A percentile compares a stretch with the other conserved stretches of the same genome.
Evolutionary conservation across 2,329 filamentous ascomycete genomes (phyloP).

Genomic region (Aphanoascus verrucosus): DNA sequence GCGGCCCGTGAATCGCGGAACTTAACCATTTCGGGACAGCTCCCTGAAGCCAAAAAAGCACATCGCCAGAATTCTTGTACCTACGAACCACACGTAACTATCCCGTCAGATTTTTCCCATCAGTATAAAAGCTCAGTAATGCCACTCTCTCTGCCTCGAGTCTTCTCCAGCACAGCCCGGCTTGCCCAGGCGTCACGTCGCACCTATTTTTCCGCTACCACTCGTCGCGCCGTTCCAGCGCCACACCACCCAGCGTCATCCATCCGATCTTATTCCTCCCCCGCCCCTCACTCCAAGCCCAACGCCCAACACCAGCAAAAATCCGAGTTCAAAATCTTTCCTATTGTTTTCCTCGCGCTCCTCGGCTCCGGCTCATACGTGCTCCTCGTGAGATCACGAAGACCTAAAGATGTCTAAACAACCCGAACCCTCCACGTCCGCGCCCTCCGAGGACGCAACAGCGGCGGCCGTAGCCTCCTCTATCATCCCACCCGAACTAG

Average conservation of each 20-base stretch:
- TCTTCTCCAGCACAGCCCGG: constrained; percentile 4
- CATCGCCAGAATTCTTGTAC: neutral
- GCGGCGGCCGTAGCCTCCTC: constrained; percentile 11
- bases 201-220: neutral
- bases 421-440: constrained; percentile 1
- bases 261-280: constrained; percentile 8
- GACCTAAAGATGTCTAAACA: constrained; percentile 20
- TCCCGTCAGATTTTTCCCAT: neutral
- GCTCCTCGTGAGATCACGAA: constrained; percentile 42
- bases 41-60: neutral
- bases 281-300: constrained; percentile 9
- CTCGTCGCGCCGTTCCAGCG: neutral
- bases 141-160: constrained; percentile 5
- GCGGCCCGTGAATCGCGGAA: neutral
- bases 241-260: constrained; percentile 1
- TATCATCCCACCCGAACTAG: constrained; percentile 23
- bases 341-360: constrained; percentile 36
- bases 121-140: constrained; percentile 1
- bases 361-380: constrained; percentile 42
- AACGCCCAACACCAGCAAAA: constrained; percentile 20
- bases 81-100: neutral
- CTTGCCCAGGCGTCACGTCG: constrained; percentile 3
- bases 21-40: neutral
- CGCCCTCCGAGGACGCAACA: neutral
- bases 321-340: constrained; percentile 34